phyloP scores from a whole-genome alignment of 768 basidiomycete genomes.

The Pisolithus marmoratus region DNA sequence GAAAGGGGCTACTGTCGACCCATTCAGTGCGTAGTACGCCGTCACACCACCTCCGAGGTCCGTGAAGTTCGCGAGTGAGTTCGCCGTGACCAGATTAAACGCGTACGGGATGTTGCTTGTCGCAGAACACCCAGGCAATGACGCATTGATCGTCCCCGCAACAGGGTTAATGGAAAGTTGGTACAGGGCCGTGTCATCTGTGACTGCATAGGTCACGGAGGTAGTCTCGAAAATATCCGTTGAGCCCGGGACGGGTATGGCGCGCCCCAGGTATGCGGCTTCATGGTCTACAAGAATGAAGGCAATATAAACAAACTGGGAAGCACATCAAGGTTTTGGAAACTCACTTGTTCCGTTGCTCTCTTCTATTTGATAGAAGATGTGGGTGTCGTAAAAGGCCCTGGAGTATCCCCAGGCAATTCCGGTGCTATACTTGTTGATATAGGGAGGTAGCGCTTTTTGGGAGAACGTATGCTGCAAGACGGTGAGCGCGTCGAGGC shows the following conservation, averaged over 20 bases:
- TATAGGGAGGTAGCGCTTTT: neutral
- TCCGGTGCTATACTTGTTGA: slow-evolving; percentile 4
- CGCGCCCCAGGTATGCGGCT: slow-evolving; percentile 10
- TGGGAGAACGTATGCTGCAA: slow-evolving; percentile 12
- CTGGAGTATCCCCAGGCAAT: slow-evolving; percentile 10
- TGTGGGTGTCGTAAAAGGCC: slow-evolving; percentile 7
- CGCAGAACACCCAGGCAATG: slow-evolving; percentile 6
- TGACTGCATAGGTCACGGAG: slow-evolving; percentile 10
- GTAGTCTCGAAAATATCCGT: neutral
- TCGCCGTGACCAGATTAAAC: slow-evolving; percentile 5
- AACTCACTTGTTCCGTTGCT: slow-evolving; percentile 8
- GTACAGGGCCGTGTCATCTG: slow-evolving; percentile 5
- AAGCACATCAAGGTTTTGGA: too few relatives aligned
- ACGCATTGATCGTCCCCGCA: neutral
- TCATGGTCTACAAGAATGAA: slow-evolving; percentile 5
- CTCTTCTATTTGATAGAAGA: slow-evolving; percentile 11
- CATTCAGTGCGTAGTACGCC: slow-evolving; percentile 6
- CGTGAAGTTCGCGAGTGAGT: slow-evolving; percentile 1
- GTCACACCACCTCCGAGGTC: slow-evolving; percentile 12
- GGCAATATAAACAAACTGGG: too few relatives aligned
- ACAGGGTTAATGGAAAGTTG: neutral
- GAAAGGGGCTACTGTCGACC: slow-evolving; percentile 6
- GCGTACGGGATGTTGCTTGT: neutral
- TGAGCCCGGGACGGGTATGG: slow-evolving; percentile 1
- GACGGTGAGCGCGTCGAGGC: slow-evolving; percentile 4